A percentile compares a stretch with the other conserved stretches of the same genome.
Evolutionary conservation across 2,329 filamentous ascomycete genomes (phyloP).

Genomic region (Pseudogymnoascus sp.): DNA sequence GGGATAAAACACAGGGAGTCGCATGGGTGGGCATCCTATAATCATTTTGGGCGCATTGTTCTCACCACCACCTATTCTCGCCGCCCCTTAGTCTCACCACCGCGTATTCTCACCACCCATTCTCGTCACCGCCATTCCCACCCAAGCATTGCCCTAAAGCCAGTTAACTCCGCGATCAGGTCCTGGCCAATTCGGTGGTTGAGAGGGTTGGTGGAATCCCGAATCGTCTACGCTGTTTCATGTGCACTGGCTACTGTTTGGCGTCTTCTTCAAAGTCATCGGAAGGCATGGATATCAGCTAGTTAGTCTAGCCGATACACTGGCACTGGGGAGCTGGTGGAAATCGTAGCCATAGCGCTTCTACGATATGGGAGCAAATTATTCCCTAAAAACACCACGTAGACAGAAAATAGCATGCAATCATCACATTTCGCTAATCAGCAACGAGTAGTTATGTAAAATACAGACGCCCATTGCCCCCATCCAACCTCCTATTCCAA

Average conservation of each 20-base stretch:
- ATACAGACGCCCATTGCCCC: not conserved
- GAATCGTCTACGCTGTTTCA: no score
- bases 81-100: not conserved
- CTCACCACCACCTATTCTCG: not conserved
- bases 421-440: constrained; percentile 5
- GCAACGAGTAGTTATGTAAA: constrained; percentile 1
- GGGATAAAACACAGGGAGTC: no score
- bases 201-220: no score
- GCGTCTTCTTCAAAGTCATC: not conserved
- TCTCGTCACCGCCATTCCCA: not conserved
- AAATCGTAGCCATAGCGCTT: not conserved
- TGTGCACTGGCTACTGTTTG: no score
- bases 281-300: not conserved
- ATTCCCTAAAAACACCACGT: not conserved
- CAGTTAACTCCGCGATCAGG: not conserved
- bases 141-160: not conserved
- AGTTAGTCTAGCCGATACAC: no score
- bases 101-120: not conserved
- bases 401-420: not conserved
- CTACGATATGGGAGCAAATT: not conserved
- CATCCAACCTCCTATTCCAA: not conserved
- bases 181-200: no score
- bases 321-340: no score
- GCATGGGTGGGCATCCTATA: no score
- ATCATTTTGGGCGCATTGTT: not conserved